phyloP scores from a whole-genome alignment of 2,329 filamentous ascomycete species.

The Colletotrichum endophyticum region DNA sequence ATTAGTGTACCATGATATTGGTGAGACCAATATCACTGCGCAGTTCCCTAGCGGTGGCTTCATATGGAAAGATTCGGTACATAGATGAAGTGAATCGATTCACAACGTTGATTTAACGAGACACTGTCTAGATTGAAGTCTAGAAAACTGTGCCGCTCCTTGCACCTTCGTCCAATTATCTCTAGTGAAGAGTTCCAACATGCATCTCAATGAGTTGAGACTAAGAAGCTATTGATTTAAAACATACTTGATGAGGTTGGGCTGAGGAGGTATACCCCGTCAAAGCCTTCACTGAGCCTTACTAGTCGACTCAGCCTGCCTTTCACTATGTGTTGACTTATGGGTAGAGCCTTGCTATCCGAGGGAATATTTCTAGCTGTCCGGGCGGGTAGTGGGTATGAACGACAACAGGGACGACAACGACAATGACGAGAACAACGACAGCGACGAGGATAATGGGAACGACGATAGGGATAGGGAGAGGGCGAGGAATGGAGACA shows the following conservation, averaged over 20 bases:
- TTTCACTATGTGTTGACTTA: too few relatives aligned
- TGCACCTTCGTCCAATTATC: background rate
- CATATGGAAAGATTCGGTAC: background rate
- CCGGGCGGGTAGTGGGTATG: too few relatives aligned
- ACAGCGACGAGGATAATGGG: too few relatives aligned
- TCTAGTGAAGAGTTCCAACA: background rate
- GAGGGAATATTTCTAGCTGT: too few relatives aligned
- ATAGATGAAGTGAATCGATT: accelerated
- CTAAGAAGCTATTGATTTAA: background rate
- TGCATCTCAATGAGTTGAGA: background rate
- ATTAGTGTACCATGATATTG: background rate
- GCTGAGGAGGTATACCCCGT: background rate
- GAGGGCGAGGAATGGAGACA: too few relatives aligned
- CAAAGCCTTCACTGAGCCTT: background rate
- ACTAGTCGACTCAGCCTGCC: accelerated
- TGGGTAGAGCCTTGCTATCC: too few relatives aligned
- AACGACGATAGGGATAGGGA: too few relatives aligned
- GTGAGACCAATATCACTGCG: background rate
- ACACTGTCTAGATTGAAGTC: background rate
- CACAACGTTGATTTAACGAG: background rate
- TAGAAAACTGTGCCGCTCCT: accelerated
- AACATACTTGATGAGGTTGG: background rate
- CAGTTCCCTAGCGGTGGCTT: background rate
- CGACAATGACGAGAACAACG: too few relatives aligned
- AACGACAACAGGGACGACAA: too few relatives aligned